Percentiles rank a stretch among this genome's conserved stretches.
Evolutionary conservation across 139 green algal species (phyloP).

Genomic region (Monoraphidium neglectum): DNA sequence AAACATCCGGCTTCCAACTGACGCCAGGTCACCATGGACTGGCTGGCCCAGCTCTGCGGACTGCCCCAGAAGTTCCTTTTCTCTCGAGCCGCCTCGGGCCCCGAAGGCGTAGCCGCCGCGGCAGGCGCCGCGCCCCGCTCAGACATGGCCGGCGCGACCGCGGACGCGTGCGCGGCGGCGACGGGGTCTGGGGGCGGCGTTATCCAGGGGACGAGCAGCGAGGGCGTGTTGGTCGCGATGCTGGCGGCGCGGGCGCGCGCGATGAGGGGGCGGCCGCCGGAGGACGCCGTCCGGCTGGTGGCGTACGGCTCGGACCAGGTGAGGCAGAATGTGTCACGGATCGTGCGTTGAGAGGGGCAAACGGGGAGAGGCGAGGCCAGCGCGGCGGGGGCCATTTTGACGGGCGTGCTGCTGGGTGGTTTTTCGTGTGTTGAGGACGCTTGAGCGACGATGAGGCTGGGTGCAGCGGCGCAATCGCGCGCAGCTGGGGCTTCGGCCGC

Average conservation of each 20-base stretch:
- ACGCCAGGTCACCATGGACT: conserved; percentile 78
- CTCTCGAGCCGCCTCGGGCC: neutral
- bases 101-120: neutral
- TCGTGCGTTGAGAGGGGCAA: no score
- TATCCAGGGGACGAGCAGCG: conserved; percentile 70
- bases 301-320: conserved; percentile 58
- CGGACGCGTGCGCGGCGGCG: no score
- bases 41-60: conserved; percentile 74
- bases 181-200: conserved; percentile 54
- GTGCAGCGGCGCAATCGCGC: no score
- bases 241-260: conserved; percentile 58
- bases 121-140: neutral
- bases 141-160: no score
- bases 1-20: no score
- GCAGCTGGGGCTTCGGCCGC: no score
- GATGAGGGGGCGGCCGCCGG: conserved; percentile 21
- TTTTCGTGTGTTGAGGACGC: no score
- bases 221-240: conserved; percentile 75
- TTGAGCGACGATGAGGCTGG: no score
- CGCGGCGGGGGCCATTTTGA: no score
- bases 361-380: no score
- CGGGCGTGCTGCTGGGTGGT: no score
- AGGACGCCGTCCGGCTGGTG: conserved; percentile 42
- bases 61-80: conserved; percentile 68
- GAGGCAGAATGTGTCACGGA: no score